phyloP scores from a whole-genome alignment of 108 stramenopile species.

The Nitzschia sp. region DNA sequence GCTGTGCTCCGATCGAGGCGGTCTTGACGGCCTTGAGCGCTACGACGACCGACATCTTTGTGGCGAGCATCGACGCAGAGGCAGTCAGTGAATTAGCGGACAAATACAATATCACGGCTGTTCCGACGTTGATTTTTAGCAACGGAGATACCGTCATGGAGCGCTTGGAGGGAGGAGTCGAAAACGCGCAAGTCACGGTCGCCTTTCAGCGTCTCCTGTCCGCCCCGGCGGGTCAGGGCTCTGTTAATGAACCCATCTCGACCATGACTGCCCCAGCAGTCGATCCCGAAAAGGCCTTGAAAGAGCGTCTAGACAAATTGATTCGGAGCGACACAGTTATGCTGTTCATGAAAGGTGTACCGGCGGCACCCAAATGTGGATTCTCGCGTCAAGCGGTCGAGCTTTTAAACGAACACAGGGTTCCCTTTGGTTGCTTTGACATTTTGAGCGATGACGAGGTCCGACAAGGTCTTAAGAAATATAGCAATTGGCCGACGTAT shows the following conservation, averaged over 20 bases:
- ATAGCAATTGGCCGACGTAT: conserved; percentile 95
- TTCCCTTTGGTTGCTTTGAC: conserved; percentile 87
- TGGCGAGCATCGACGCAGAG: conserved; percentile 81
- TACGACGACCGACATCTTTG: conserved; percentile 18
- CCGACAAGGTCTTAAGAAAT: conserved; percentile 87
- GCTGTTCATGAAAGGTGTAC: conserved; percentile 96
- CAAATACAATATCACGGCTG: conserved; percentile 67
- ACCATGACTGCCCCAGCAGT: conserved; percentile 18
- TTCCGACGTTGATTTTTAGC: conserved; percentile 89
- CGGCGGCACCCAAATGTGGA: conserved; percentile 85
- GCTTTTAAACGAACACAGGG: conserved; percentile 57
- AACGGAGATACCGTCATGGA: conserved; percentile 55
- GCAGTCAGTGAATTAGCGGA: conserved; percentile 43
- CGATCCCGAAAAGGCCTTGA: conserved; percentile 45
- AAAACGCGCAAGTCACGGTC: conserved; percentile 69
- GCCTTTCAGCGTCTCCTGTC: conserved; percentile 41
- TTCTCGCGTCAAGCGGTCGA: conserved; percentile 92
- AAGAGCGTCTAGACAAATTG: conserved; percentile 57
- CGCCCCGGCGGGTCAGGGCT: conserved; percentile 3
- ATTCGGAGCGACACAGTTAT: conserved; percentile 74
- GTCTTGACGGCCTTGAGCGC: conserved; percentile 57
- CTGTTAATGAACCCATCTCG: background rate
- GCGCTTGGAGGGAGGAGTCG: conserved; percentile 87
- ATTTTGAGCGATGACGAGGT: conserved; percentile 85
- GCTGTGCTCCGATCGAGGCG: conserved; percentile 54